Percentiles rank a stretch among this genome's conserved stretches.
phyloP scores from a whole-genome alignment of 163 green algal species.

The Volvox carteri region DNA sequence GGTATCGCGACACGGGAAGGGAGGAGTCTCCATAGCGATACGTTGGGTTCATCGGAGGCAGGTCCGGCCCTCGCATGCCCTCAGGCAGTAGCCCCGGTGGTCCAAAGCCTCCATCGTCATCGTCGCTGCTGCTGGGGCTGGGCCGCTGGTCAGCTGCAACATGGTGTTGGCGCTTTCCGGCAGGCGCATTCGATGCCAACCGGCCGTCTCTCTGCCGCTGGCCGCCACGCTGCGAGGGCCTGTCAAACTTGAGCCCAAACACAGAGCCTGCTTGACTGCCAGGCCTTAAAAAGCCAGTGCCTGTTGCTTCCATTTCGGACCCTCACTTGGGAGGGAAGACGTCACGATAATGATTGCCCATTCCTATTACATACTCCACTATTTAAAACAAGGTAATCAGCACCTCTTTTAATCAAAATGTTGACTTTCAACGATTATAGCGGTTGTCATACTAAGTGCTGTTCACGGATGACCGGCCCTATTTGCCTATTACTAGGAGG shows the following conservation, averaged over 20 bases:
- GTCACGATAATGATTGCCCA: no score
- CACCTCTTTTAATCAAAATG: no score
- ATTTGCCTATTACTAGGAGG: no score
- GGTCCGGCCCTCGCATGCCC: not conserved
- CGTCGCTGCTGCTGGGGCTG: not conserved
- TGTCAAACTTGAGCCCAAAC: constrained; percentile 36
- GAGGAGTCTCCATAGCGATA: constrained; percentile 51
- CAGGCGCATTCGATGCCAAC: not conserved
- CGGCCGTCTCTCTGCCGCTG: no score
- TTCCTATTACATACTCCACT: no score
- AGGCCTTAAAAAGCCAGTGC: constrained; percentile 30
- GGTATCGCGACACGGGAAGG: constrained; percentile 58
- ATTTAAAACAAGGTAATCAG: no score
- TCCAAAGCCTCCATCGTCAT: not conserved
- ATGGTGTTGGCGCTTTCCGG: not conserved
- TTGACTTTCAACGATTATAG: no score
- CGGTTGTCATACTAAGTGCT: no score
- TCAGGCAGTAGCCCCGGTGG: constrained; percentile 4
- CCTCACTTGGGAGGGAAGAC: no score
- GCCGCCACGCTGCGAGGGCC: not conserved
- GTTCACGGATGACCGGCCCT: no score
- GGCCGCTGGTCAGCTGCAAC: not conserved
- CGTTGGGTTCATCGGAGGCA: constrained; percentile 34
- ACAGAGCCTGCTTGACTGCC: constrained; percentile 1
- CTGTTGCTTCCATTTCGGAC: not conserved